Evolutionary conservation across 306 rosid genomes (phyloP).

Genomic region (Alnus glutinosa): DNA sequence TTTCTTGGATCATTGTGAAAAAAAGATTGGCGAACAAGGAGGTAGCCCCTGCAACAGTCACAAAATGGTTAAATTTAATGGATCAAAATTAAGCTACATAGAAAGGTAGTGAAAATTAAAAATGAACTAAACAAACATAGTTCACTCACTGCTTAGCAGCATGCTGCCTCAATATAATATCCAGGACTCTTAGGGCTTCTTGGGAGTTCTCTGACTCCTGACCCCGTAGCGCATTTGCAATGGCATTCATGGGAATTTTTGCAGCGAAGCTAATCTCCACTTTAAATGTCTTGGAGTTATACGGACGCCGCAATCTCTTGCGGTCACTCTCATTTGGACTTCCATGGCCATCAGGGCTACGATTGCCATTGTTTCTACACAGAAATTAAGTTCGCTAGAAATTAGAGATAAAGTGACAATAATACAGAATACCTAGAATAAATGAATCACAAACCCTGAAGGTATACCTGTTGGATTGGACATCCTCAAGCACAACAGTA

Average conservation of each 20-base stretch:
- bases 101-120: not conserved
- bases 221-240: slow-evolving; percentile 74
- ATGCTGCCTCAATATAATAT: slow-evolving; percentile 82
- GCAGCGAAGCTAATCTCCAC: slow-evolving; percentile 88
- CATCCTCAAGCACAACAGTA: slow-evolving; percentile 74
- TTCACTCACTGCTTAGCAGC: slow-evolving; percentile 85
- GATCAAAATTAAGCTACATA: not conserved
- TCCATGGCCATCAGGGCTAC: slow-evolving; percentile 55
- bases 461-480: slow-evolving; percentile 58
- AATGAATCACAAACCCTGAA: not conserved
- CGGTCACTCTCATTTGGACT: slow-evolving; percentile 65
- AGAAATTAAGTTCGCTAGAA: not conserved
- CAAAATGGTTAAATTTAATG: not conserved
- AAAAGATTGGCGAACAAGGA: slow-evolving; percentile 84
- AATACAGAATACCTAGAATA: not conserved
- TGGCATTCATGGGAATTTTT: slow-evolving; percentile 77
- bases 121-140: not conserved
- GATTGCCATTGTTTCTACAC: slow-evolving; percentile 64
- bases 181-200: slow-evolving; percentile 86
- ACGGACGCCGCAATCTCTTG: slow-evolving; percentile 69
- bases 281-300: slow-evolving; percentile 58
- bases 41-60: slow-evolving; percentile 72
- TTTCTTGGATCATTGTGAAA: slow-evolving; percentile 68
- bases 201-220: slow-evolving; percentile 82
- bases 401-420: not conserved